Evolutionary conservation across 192 early-diverging fungal genomes (phyloP), one percentile per base, ranked within the genome.

Genomic region (Backusella macrospora): DNA sequence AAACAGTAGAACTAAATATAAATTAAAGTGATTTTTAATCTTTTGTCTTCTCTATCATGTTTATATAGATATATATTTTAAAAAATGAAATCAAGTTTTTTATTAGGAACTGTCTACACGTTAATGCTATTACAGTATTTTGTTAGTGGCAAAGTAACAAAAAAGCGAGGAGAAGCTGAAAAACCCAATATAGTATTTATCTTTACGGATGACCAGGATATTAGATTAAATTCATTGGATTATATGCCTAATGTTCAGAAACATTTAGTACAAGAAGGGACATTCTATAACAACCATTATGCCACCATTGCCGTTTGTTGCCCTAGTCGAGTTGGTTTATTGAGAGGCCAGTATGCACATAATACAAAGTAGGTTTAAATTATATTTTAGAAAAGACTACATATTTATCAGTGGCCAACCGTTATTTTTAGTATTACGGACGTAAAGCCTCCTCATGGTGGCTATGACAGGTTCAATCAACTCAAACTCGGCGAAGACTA

Each of bases 151-250:
- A 59, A 23, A 26, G 21, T 13, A 13, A 18, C 21, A 59, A 9
- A 66, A 66, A 42, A 66, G 38, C 8, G 40, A 5, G 10, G 1
- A 5, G 39, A 66, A n/a, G 16, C 34, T 15, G 39, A 62, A 40
- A 76, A 71, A 13, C 90, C 90, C 10, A 92, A 92, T 75, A 89
- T 92, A 67, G 46, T 92, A 3, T 82, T 92, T 69, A 80, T 92
- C 62, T 78, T 92, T 46, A 86, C 87, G 1, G 90, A 92, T 70
- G 90, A 92, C 66, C 90, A 92, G 62, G 90, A 90, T 75, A 73
- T 72, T 8, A 63, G 62, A 0, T 76, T 86, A 79, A 77, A 87
- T 63, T 89, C 88, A 7, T 70, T 90, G 6, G 78, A 88, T 10
- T 87, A 88, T 71, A 83, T 88, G 84, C 90, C 89, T 0, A 71